phyloP scores from a whole-genome alignment of 768 basidiomycete genomes.

The Hypsizygus marmoreus region DNA sequence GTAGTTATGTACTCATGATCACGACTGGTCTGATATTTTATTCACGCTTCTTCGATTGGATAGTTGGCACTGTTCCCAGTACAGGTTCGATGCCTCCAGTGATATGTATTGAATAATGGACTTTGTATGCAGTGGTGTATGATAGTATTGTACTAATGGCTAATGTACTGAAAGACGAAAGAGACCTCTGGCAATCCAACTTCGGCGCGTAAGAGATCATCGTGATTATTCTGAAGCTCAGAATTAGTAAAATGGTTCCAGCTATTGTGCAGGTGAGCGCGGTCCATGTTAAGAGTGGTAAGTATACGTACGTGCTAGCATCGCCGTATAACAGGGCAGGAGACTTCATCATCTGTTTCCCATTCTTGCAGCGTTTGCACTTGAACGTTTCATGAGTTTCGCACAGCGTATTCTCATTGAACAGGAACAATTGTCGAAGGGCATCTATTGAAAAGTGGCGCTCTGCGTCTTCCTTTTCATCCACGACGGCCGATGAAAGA shows the following conservation, averaged over 20 bases:
- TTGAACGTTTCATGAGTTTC: constrained; percentile 99
- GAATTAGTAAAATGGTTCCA: constrained; percentile 97
- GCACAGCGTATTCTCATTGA: constrained; percentile 83
- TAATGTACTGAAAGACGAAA: constrained; percentile 96
- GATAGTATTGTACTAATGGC: constrained; percentile 54
- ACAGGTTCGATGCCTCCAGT: no score
- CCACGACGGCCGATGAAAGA: constrained; percentile 96
- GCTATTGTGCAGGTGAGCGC: constrained; percentile 38
- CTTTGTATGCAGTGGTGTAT: not conserved
- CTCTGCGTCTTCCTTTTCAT: constrained; percentile 94
- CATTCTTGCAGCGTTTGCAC: constrained; percentile 87
- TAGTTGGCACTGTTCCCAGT: no score
- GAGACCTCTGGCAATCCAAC: constrained; percentile 82
- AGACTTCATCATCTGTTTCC: constrained; percentile 80
- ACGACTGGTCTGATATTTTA: no score
- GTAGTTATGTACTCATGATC: no score
- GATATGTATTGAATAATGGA: constrained; percentile 7
- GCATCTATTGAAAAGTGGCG: constrained; percentile 92
- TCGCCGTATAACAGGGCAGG: constrained; percentile 93
- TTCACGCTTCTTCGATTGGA: no score
- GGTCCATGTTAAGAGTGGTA: not conserved
- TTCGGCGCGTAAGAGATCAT: constrained; percentile 92
- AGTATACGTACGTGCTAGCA: constrained; percentile 84
- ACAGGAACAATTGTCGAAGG: constrained; percentile 87
- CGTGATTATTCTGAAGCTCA: constrained; percentile 89